Evolutionary conservation across 2,329 filamentous ascomycete genomes (phyloP), one percentile per base, ranked within the genome.

Genomic region (Nemania serpens): DNA sequence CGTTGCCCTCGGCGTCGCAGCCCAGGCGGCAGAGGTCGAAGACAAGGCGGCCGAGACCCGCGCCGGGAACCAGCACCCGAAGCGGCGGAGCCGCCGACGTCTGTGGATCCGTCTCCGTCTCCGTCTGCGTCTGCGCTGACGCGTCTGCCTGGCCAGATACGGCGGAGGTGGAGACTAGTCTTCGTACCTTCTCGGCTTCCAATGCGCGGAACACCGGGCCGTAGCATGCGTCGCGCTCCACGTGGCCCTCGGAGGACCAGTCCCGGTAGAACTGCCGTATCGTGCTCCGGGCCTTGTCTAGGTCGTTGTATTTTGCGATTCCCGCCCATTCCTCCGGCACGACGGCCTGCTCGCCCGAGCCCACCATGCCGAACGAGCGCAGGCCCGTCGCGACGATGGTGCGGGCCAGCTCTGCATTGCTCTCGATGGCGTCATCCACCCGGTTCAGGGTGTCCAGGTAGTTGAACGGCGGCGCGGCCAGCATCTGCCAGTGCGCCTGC

Each of bases 231-330:
- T 85, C 80, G 41, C 95, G 82, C 78, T 99, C 96, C 0, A 75
- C 73, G 2, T 78, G 80, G 0, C 94, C 95, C 70, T 91, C 93
- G 1, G 81, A 83, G 22, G 91, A 92, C 95, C 96, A 99, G 75
- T 99, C 95, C 15, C 95, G 88, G 75, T 93, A 98, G 74, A 98
- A 91, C 72, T 99, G 95, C 11, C 94, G 88, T 53, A 99, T 83
- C 1, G 93, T 98, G 70, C 92, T 96, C 64, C 93, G 86, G 1
- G 94, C 93, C 76, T 98, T 99, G 73, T 96, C 92, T 55, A 96
- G 80, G 71, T 98, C 94, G 20, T 81, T 80, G 25, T 86, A 77
- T 45, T 88, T 93, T 13, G 93, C 90, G 34, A 85, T 81, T 4
- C 86, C 88, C 18, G 85, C 82, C 88, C 93, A 93, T 46, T 88